Evolutionary conservation across 2,329 filamentous ascomycete species (phyloP).

Genomic region (Graphium sp.): DNA sequence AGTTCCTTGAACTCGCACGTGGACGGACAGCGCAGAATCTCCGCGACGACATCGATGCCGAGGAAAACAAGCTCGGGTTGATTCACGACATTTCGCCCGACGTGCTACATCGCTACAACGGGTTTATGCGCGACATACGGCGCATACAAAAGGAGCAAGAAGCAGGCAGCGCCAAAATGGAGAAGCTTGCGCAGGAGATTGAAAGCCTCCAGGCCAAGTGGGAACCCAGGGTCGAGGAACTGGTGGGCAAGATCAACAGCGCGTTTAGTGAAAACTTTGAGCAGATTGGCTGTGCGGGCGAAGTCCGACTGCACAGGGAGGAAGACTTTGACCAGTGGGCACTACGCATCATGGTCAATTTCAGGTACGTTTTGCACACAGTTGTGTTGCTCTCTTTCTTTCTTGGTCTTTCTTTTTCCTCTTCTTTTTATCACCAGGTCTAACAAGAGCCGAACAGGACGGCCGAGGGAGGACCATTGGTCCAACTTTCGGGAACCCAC

Average conservation of each 20-base stretch:
- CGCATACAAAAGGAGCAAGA: constrained; percentile 40
- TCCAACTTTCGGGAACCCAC: constrained; percentile 62
- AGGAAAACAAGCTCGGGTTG: constrained; percentile 60
- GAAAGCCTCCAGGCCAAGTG: constrained; percentile 50
- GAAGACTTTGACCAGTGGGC: constrained; percentile 91
- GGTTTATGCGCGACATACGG: constrained; percentile 53
- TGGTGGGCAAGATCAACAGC: constrained; percentile 69
- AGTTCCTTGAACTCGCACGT: constrained; percentile 24
- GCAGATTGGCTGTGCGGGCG: constrained; percentile 84
- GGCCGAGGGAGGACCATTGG: constrained; percentile 6
- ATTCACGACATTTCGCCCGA: constrained; percentile 63
- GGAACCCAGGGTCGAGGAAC: constrained; percentile 67
- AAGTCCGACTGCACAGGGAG: constrained; percentile 77
- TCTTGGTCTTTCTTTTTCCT: not conserved
- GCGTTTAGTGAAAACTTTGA: constrained; percentile 89
- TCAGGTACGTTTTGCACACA: constrained; percentile 43
- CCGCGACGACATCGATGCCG: constrained; percentile 55
- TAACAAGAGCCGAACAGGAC: constrained; percentile 4
- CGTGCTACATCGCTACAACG: constrained; percentile 62
- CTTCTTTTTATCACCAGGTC: constrained; percentile 1
- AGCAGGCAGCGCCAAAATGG: constrained; percentile 34
- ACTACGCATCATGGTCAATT: constrained; percentile 87
- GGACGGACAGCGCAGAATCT: constrained; percentile 45
- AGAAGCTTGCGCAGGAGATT: constrained; percentile 40
- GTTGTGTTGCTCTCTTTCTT: not conserved